Evolutionary conservation across 805 yeast genomes (phyloP).

Genomic region (Ogataea pignaliae): DNA sequence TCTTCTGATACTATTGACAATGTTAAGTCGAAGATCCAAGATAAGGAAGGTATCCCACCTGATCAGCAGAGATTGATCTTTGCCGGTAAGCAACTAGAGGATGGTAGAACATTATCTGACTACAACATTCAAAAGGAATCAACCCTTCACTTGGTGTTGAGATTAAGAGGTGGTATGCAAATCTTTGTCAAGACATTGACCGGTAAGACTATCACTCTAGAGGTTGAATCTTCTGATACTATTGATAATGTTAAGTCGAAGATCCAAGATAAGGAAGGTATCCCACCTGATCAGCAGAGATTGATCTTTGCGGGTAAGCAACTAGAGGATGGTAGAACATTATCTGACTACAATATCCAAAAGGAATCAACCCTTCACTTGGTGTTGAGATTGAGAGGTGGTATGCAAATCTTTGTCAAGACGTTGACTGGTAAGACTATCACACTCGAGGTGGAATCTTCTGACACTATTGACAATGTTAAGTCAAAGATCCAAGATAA

Average conservation of each 20-base stretch:
- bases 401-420: conserved; percentile 59
- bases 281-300: conserved; percentile 97
- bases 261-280: conserved; percentile 97
- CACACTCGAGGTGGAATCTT: conserved; percentile 97
- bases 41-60: conserved; percentile 42
- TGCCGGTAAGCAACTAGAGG: conserved; percentile 46
- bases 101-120: conserved; percentile 93
- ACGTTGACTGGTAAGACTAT: conserved; percentile 89
- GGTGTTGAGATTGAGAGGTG: conserved; percentile 98
- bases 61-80: conserved; percentile 42
- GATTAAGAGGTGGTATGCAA: conserved; percentile 86
- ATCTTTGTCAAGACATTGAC: conserved; percentile 54
- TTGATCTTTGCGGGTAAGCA: conserved; percentile 97
- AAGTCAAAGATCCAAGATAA: conserved; percentile 98
- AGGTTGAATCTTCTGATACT: conserved; percentile 97
- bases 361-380: conserved; percentile 95
- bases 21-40: conserved; percentile 41
- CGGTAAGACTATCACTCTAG: conserved; percentile 75
- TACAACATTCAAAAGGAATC: conserved; percentile 49
- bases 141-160: conserved; percentile 73
- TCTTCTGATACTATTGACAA: conserved; percentile 42
- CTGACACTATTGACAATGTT: conserved; percentile 98
- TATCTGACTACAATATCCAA: conserved; percentile 97
- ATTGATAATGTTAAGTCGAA: conserved; percentile 95
- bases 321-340: conserved; percentile 93